phyloP scores from a whole-genome alignment of 768 basidiomycete genomes.

The Cubamyces sp. region DNA sequence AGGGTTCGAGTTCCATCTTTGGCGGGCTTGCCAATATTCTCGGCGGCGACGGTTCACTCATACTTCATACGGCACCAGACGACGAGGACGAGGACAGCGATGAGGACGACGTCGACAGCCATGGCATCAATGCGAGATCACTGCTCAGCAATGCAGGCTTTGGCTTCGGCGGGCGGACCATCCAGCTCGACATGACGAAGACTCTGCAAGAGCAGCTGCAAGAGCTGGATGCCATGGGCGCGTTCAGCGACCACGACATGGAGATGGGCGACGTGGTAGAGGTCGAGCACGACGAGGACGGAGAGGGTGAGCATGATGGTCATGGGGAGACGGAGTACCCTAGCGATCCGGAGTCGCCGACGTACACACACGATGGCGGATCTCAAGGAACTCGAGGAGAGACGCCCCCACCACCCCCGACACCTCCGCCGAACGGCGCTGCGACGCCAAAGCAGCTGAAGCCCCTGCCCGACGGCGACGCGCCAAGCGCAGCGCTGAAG shows the following conservation, averaged over 20 bases:
- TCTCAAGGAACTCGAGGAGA: constrained; percentile 40
- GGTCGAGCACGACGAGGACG: constrained; percentile 37
- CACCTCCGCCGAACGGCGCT: constrained; percentile 51
- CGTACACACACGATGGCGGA: constrained; percentile 6
- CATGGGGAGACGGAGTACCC: constrained; percentile 34
- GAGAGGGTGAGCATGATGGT: constrained; percentile 40
- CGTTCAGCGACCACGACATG: constrained; percentile 31
- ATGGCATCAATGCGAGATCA: constrained; percentile 40
- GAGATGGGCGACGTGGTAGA: constrained; percentile 38
- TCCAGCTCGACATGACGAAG: constrained; percentile 50
- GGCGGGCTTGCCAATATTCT: constrained; percentile 59
- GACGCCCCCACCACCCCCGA: constrained; percentile 52
- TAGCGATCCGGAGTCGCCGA: constrained; percentile 22
- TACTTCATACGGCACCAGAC: constrained; percentile 32
- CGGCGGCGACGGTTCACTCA: constrained; percentile 47
- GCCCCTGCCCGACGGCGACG: constrained; percentile 56
- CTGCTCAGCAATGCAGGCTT: constrained; percentile 54
- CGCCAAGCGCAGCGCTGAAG: constrained; percentile 53
- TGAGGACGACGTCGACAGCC: constrained; percentile 59
- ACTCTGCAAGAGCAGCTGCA: constrained; percentile 64
- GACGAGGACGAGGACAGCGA: constrained; percentile 65
- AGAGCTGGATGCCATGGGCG: constrained; percentile 63
- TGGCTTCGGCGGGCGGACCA: constrained; percentile 41
- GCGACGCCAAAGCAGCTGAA: constrained; percentile 52
- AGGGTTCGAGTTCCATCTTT: constrained; percentile 35